Evolutionary conservation across 768 basidiomycete genomes (phyloP).

Genomic region (Trametes cingulata): DNA sequence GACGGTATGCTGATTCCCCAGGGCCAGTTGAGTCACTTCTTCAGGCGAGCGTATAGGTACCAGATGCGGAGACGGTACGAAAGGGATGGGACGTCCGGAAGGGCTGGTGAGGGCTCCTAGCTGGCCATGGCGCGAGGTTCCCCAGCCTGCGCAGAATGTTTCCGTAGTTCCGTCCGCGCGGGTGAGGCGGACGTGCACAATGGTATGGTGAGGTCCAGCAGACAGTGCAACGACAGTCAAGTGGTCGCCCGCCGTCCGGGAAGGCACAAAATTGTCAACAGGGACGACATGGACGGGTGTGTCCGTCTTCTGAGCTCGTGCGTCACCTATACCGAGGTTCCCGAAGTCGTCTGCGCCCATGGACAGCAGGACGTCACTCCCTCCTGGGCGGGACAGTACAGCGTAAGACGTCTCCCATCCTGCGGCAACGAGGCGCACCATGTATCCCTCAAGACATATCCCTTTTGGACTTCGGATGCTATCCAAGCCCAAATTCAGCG

Average conservation of each 20-base stretch:
- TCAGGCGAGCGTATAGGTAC: conserved; percentile 32
- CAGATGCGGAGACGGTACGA: conserved; percentile 34
- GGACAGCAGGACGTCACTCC: conserved; percentile 61
- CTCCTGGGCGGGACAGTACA: conserved; percentile 48
- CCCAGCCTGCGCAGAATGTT: conserved; percentile 71
- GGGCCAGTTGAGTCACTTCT: conserved; percentile 30
- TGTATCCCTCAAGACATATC: conserved; percentile 39
- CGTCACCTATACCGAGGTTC: conserved; percentile 61
- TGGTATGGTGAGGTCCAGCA: conserved; percentile 74
- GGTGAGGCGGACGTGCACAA: conserved; percentile 44
- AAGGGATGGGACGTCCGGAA: conserved; percentile 29
- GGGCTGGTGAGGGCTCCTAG: conserved; percentile 48
- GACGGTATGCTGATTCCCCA: conserved; percentile 58
- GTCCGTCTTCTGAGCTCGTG: not conserved
- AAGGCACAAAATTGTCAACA: conserved; percentile 32
- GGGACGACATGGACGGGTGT: conserved; percentile 41
- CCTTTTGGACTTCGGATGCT: conserved; percentile 35
- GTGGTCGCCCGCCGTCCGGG: not conserved
- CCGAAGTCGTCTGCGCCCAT: conserved; percentile 89
- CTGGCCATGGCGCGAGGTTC: conserved; percentile 82
- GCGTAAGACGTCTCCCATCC: conserved; percentile 87
- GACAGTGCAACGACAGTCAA: conserved; percentile 33
- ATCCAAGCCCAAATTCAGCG: conserved; percentile 38
- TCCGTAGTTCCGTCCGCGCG: conserved; percentile 24
- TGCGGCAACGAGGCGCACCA: conserved; percentile 53